Percentiles rank a stretch among this genome's conserved stretches.
Evolutionary conservation across 108 stramenopile genomes (phyloP).

Genomic region (Nitzschia palea): DNA sequence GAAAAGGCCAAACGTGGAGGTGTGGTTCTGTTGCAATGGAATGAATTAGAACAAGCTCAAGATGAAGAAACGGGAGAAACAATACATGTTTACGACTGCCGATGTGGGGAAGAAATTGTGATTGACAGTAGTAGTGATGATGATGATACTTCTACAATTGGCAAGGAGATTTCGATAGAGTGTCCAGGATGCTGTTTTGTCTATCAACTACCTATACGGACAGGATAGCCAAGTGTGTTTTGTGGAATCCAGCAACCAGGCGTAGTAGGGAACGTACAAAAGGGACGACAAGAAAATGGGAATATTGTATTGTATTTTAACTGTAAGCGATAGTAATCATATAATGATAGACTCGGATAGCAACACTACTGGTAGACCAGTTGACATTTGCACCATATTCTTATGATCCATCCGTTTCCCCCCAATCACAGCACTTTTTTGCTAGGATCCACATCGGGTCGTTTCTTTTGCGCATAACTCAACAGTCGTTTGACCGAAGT

Average conservation of each 20-base stretch:
- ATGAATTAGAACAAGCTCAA: constrained; percentile 54
- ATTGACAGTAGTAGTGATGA: constrained; percentile 7
- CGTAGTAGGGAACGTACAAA: too few species aligned
- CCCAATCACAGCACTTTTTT: constrained; percentile 75
- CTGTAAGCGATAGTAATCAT: too few species aligned
- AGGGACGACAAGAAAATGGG: too few species aligned
- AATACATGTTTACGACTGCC: constrained; percentile 60
- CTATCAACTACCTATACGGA: constrained; percentile 19
- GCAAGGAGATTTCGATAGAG: constrained; percentile 21
- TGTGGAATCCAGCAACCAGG: too few species aligned
- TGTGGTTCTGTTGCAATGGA: constrained; percentile 41
- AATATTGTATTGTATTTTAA: too few species aligned
- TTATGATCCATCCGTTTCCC: too few species aligned
- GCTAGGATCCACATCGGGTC: constrained; percentile 76
- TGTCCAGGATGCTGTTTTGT: constrained; percentile 48
- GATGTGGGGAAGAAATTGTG: constrained; percentile 63
- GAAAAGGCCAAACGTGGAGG: constrained; percentile 30
- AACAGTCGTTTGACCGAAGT: constrained; percentile 96
- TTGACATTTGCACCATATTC: too few species aligned
- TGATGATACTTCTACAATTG: neutral
- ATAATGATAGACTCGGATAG: too few species aligned
- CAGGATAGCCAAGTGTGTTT: neutral
- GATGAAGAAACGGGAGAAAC: constrained; percentile 48
- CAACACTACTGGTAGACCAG: too few species aligned
- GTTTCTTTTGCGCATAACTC: constrained; percentile 88